A percentile compares a stretch with the other conserved stretches of the same genome.
Evolutionary conservation across 345 rosid species (phyloP).

Genomic region (Cardamine chenopodiifolia): DNA sequence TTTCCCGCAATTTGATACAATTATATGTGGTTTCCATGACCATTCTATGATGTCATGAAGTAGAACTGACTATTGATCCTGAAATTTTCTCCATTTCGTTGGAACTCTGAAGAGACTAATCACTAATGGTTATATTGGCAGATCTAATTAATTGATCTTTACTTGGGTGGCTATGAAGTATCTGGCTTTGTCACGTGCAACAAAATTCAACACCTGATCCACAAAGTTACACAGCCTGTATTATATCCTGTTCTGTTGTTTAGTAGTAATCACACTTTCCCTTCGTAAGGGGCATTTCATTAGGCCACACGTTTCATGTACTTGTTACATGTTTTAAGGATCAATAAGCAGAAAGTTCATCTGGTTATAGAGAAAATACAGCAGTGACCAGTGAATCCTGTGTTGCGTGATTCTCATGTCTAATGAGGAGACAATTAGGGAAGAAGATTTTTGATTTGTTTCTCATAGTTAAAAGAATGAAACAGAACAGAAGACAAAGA

Average conservation of each 20-base stretch:
- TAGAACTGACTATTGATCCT: neutral
- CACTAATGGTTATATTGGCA: too few relatives aligned
- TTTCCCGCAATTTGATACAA: neutral
- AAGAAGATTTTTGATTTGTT: neutral
- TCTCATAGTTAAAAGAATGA: constrained; percentile 27
- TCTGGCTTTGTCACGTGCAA: too few relatives aligned
- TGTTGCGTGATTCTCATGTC: constrained; percentile 24
- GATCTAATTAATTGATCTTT: too few relatives aligned
- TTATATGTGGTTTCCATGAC: neutral
- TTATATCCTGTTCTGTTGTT: neutral
- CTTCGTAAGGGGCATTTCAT: neutral
- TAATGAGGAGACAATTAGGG: constrained; percentile 4
- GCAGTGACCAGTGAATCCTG: constrained; percentile 2
- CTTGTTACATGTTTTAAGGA: neutral
- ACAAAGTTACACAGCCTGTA: too few relatives aligned
- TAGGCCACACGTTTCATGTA: neutral
- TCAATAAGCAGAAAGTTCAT: neutral
- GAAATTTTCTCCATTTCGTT: neutral
- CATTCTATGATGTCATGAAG: neutral
- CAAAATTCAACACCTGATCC: too few relatives aligned
- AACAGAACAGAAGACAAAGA: constrained; percentile 6
- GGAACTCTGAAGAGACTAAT: neutral
- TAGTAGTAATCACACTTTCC: neutral
- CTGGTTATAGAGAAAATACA: neutral
- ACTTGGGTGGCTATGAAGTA: too few relatives aligned